Percentiles rank a stretch among this genome's conserved stretches.
phyloP scores from a whole-genome alignment of 306 rosid genomes.

The Casuarina equisetifolia region DNA sequence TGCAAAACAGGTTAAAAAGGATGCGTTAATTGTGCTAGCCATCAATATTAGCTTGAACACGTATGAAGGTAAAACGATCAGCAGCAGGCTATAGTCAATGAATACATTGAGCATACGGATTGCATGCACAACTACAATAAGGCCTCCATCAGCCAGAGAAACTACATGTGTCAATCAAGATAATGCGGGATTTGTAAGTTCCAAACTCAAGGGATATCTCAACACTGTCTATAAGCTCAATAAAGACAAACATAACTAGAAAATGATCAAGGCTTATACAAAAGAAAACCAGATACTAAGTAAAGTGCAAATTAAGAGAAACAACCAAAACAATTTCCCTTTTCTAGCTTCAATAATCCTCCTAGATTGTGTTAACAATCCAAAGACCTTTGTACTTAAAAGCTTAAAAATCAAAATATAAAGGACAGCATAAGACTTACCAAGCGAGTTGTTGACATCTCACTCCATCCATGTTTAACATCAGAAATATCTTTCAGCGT shows the following conservation, averaged over 20 bases:
- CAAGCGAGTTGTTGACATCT: slow-evolving; percentile 52
- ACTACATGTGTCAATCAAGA: not conserved
- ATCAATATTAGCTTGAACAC: not conserved
- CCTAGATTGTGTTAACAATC: not conserved
- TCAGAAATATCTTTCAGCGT: slow-evolving; percentile 63
- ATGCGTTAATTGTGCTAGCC: not conserved
- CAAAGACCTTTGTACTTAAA: not conserved
- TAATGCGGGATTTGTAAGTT: not conserved
- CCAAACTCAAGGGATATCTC: not conserved
- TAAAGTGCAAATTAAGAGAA: not conserved
- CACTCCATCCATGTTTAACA: slow-evolving; percentile 58
- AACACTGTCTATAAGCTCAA: not conserved
- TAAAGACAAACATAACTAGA: not conserved
- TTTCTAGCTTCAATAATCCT: not conserved
- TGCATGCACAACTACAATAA: not conserved
- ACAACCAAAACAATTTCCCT: not conserved
- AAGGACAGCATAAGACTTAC: slow-evolving; percentile 31
- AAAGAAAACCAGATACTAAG: not conserved
- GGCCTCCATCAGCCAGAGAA: not conserved
- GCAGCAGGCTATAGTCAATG: not conserved
- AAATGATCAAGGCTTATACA: not conserved
- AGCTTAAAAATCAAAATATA: slow-evolving; percentile 6
- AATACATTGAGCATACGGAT: not conserved
- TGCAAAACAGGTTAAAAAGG: not conserved
- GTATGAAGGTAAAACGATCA: not conserved